Conservation (phyloP, 192 early-diverging fungal genomes). For the Coemansia sp. region DNA sequence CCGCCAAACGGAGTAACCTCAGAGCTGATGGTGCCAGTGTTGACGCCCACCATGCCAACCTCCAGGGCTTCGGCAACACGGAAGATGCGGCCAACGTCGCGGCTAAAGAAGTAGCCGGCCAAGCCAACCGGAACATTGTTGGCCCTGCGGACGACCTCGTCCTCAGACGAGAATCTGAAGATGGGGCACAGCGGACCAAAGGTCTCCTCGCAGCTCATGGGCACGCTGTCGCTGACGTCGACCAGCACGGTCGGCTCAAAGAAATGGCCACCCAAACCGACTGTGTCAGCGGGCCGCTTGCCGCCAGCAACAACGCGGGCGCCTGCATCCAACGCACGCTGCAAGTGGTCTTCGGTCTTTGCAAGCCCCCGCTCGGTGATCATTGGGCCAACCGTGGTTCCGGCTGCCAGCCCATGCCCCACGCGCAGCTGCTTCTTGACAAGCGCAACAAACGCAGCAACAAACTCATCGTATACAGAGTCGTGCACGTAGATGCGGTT, state of each 20-base stretch:
- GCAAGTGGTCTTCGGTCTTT: conserved; percentile 68
- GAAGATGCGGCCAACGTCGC: conserved; percentile 72
- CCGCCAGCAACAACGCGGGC: conserved; percentile 73
- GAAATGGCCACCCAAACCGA: conserved; percentile 62
- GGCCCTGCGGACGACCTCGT: conserved; percentile 73
- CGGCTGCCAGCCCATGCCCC: conserved; percentile 71
- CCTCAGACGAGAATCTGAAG: conserved; percentile 73
- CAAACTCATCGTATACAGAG: conserved; percentile 62
- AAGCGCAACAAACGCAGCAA: conserved; percentile 62
- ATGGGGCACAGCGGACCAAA: conserved; percentile 90
- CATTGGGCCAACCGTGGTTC: conserved; percentile 76
- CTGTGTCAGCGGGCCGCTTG: conserved; percentile 17
- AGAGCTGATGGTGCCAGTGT: conserved; percentile 63
- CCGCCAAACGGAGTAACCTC: conserved; percentile 66
- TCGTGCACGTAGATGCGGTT: conserved; percentile 73
- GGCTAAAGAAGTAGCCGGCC: conserved; percentile 83
- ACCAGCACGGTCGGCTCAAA: conserved; percentile 80
- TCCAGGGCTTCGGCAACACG: conserved; percentile 79
- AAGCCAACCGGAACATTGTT: conserved; percentile 76
- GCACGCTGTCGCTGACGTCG: conserved; percentile 68
- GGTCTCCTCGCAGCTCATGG: conserved; percentile 74
- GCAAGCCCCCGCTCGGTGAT: conserved; percentile 68
- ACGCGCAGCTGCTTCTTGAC: conserved; percentile 60
- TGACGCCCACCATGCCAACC: conserved; percentile 90
- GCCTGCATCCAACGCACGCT: conserved; percentile 72